phyloP scores from a whole-genome alignment of 2,329 filamentous ascomycete genomes.

The Pyricularia pennisetigena region DNA sequence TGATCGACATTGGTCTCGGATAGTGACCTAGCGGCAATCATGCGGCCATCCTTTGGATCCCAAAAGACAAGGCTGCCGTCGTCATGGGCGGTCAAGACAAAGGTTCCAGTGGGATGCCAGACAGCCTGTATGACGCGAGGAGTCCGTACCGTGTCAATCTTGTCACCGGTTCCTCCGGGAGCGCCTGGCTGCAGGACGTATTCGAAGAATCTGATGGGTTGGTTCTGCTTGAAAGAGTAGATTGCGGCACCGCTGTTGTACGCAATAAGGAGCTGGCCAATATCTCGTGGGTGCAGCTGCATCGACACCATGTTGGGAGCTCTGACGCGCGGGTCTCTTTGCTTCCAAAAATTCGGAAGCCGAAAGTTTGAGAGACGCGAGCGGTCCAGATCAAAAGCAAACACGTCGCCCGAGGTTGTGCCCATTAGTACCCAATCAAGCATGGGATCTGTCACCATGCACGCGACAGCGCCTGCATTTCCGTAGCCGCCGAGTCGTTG shows the following conservation, averaged over 20 bases:
- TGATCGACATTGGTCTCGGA: conserved; percentile 65
- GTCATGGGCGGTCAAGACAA: conserved; percentile 77
- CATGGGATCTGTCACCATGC: conserved; percentile 74
- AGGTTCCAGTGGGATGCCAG: conserved; percentile 93
- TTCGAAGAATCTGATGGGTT: conserved; percentile 67
- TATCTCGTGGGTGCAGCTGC: conserved; percentile 81
- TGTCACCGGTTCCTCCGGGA: conserved; percentile 65
- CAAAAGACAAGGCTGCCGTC: conserved; percentile 90
- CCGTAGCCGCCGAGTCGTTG: conserved; percentile 58
- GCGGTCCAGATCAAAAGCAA: conserved; percentile 89
- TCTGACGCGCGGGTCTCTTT: conserved; percentile 57
- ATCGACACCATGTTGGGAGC: conserved; percentile 58
- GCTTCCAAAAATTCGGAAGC: conserved; percentile 79
- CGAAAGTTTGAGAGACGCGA: conserved; percentile 65
- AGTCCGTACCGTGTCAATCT: conserved; percentile 51
- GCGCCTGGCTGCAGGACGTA: conserved; percentile 76
- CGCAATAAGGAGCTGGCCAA: conserved; percentile 84
- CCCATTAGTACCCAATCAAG: conserved; percentile 91
- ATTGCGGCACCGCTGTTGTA: conserved; percentile 81
- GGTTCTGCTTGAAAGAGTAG: conserved; percentile 91
- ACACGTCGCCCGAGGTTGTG: conserved; percentile 70
- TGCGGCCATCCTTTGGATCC: conserved; percentile 80
- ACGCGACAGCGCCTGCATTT: conserved; percentile 65
- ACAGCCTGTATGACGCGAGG: conserved; percentile 73
- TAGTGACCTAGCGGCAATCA: conserved; percentile 75